Evolutionary conservation across 371 early-diverging fungal genomes (phyloP).

Genomic region (Lichtheimia hyalospora): DNA sequence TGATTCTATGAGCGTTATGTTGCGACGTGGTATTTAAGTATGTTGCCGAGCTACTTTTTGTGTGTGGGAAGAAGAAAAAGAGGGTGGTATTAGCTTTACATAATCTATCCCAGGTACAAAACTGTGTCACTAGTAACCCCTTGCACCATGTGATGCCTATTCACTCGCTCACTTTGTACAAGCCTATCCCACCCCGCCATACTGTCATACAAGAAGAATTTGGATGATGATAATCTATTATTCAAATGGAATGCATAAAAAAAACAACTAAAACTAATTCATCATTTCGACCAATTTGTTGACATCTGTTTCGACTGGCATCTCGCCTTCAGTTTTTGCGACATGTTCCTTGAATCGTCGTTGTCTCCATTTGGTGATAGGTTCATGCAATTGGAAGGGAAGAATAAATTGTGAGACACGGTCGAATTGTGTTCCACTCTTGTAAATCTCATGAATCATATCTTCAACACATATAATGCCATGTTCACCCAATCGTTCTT

Average conservation of each 20-base stretch:
- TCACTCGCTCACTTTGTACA: no score
- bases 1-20: neutral
- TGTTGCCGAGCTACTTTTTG: no score
- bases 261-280: conserved; percentile 80
- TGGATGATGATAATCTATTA: neutral
- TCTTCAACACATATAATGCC: conserved; percentile 99
- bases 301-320: conserved; percentile 94
- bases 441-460: conserved; percentile 85
- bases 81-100: neutral
- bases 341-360: conserved; percentile 95
- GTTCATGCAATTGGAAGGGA: conserved; percentile 97
- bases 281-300: conserved; percentile 95
- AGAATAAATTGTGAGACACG: conserved; percentile 93
- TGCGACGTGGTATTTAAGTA: neutral
- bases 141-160: no score
- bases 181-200: no score
- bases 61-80: neutral
- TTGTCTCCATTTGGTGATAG: conserved; percentile 93
- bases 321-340: conserved; percentile 90
- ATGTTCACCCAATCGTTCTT: conserved; percentile 89
- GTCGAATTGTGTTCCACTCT: conserved; percentile 84
- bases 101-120: no score
- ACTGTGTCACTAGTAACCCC: no score
- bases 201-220: no score
- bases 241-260: neutral